Base-by-base conservation (phyloP, 2,329 filamentous ascomycete genomes). In the Davidsoniella virescens region DNA sequence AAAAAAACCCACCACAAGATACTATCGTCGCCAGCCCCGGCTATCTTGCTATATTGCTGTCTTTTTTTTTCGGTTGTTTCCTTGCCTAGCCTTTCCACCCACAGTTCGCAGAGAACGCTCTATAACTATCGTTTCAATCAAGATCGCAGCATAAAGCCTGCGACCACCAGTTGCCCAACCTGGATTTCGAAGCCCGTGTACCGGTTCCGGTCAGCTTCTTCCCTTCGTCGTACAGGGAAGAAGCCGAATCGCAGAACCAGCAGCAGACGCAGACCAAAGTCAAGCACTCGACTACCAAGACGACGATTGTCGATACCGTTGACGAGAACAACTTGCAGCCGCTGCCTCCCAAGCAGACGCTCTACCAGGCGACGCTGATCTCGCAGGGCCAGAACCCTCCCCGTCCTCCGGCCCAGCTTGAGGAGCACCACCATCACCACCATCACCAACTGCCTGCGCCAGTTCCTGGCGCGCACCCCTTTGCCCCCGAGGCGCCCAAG, bases 171-270 rank as follows among this genome's bases (percentile, higher is more conserved):
- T 80, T 83, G 83, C 86, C 74, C 86, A 95, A 87, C 76, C 88
- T 95, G 88, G 88, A 95, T 86, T 95, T 94, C 92, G 88, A 94
- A 84, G 87, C 88, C 73, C 85, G 87, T 72, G 85, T 95, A 72
- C 87, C 90, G 77, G 92, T 96, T 73, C 90, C 90, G 74, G 94
- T 95, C 82, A 95, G 87, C 85, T 84, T 95, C 84, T 95, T 96
- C 81, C 90, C 90, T 76, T 94, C 87, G 71, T 86, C 87, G 72
- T 96, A 95, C 79, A 80, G 84, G 68, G 74, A 73, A 67, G 33
- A 40, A 47, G 49, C 49, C 44, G 18, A 41, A 36, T 38, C 47
- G 14, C 47, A 37, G n/a, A n/a, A 41, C 39, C 39, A 49, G 29
- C 20, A 62, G 54, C 63, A 61, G 51, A 23, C 20, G 2, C 55